These are phyloP conservation scores for Penicilliopsis zonata DNA, from an alignment of 495 filamentous ascomycete genomes.

Conservation along the genomic window DNA sequence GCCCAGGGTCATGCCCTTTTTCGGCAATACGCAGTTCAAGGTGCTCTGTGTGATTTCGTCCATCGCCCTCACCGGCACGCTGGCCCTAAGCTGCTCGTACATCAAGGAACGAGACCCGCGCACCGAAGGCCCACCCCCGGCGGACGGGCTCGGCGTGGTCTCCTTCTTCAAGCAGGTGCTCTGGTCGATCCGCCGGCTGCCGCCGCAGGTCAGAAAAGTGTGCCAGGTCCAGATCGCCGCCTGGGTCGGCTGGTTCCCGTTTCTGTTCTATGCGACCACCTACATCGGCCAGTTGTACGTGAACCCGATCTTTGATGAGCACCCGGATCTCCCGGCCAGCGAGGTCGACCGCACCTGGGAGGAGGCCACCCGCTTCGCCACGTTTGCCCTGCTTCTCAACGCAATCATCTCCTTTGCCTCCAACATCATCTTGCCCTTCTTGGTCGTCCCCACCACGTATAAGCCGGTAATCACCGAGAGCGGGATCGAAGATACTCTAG, in stretches of 20 bases:
- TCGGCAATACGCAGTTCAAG: conserved; percentile 82
- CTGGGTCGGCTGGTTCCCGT: conserved; percentile 93
- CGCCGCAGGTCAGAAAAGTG: conserved; percentile 67
- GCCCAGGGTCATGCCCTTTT: conserved; percentile 54
- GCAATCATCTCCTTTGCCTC: conserved; percentile 67
- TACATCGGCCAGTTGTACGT: conserved; percentile 86
- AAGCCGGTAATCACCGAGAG: conserved; percentile 7
- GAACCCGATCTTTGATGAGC: conserved; percentile 60
- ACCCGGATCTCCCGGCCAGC: conserved; percentile 61
- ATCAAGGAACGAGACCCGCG: conserved; percentile 73
- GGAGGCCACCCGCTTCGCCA: conserved; percentile 66
- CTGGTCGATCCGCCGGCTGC: conserved; percentile 60
- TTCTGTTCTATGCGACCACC: conserved; percentile 85
- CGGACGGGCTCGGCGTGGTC: conserved; percentile 49
- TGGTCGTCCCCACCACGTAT: conserved; percentile 70
- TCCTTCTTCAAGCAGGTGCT: conserved; percentile 70
- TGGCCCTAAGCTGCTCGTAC: conserved; percentile 48
- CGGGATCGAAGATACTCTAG: conserved; percentile 3
- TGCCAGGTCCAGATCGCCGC: conserved; percentile 81
- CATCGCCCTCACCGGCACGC: conserved; percentile 51
- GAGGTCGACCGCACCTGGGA: conserved; percentile 73
- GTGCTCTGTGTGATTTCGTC: conserved; percentile 74
- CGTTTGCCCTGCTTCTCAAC: conserved; percentile 77
- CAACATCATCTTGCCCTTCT: conserved; percentile 70
- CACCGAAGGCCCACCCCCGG: conserved; percentile 47